Evolutionary conservation across 2,329 filamentous ascomycete species (phyloP).

Genomic region (Atkinsonella hypoxylon): DNA sequence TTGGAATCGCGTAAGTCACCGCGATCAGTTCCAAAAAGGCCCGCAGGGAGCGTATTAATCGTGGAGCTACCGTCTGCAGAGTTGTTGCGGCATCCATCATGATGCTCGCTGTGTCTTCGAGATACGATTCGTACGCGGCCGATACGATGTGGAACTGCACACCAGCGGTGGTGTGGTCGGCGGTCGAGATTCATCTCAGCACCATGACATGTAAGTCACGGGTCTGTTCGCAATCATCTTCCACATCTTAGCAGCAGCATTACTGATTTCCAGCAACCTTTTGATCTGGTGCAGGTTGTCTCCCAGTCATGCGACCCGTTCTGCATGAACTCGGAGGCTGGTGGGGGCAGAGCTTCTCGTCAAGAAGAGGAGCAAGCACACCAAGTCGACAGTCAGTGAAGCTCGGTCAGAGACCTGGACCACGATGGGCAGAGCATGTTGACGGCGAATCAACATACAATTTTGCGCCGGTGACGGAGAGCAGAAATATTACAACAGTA

Average conservation of each 20-base stretch:
- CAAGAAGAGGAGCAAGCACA: background rate
- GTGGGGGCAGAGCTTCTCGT: constrained; percentile 5
- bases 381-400: background rate
- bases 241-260: background rate
- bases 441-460: background rate
- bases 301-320: constrained; percentile 5
- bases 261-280: background rate
- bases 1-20: background rate
- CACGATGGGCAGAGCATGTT: background rate
- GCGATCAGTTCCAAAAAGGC: background rate
- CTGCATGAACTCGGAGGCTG: constrained; percentile 4
- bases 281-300: constrained; percentile 1
- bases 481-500: background rate
- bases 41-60: background rate
- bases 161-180: background rate
- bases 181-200: constrained; percentile 3
- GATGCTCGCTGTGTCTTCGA: background rate
- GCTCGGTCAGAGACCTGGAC: background rate
- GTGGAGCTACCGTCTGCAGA: background rate
- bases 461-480: background rate
- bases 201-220: background rate
- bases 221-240: background rate
- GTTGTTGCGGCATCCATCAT: background rate
- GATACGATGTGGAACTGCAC: constrained; percentile 1
- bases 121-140: background rate